Evolutionary conservation across 1,139 yeast genomes (phyloP).

Genomic region (Zygosaccharomyces sapae): DNA sequence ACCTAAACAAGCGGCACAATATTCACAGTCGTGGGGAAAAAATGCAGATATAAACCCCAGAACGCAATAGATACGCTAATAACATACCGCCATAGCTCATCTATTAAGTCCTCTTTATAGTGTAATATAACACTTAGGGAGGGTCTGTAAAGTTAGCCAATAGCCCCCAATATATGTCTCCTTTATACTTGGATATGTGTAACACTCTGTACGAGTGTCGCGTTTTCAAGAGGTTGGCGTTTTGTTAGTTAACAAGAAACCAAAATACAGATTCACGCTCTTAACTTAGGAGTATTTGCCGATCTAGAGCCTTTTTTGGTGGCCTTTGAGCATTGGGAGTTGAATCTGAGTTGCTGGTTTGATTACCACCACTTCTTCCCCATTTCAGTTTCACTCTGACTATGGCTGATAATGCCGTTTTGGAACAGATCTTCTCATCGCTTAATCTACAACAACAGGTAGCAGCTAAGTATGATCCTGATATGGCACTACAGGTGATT

Average conservation of each 20-base stretch:
- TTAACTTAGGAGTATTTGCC: not conserved
- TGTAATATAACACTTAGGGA: too few relatives aligned
- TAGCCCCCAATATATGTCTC: too few relatives aligned
- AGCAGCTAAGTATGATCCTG: constrained; percentile 58
- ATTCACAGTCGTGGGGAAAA: too few relatives aligned
- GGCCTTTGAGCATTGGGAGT: not conserved
- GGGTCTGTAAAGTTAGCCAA: too few relatives aligned
- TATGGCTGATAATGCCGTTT: constrained; percentile 11
- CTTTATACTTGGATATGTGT: too few relatives aligned
- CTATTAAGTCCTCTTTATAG: too few relatives aligned
- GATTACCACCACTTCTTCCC: not conserved
- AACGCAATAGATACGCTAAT: too few relatives aligned
- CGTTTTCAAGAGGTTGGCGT: not conserved
- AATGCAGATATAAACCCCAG: too few relatives aligned
- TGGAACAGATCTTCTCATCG: constrained; percentile 16
- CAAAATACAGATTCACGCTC: not conserved
- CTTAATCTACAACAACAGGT: constrained; percentile 55
- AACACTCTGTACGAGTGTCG: too few relatives aligned
- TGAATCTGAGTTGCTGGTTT: constrained; percentile 1
- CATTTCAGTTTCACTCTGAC: not conserved
- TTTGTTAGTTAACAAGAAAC: not conserved
- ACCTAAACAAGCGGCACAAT: too few relatives aligned
- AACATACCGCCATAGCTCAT: too few relatives aligned
- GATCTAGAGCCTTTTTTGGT: not conserved
- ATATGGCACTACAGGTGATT: constrained; percentile 60